phyloP scores from a whole-genome alignment of 768 basidiomycete species.

The Termitomyces sp. region DNA sequence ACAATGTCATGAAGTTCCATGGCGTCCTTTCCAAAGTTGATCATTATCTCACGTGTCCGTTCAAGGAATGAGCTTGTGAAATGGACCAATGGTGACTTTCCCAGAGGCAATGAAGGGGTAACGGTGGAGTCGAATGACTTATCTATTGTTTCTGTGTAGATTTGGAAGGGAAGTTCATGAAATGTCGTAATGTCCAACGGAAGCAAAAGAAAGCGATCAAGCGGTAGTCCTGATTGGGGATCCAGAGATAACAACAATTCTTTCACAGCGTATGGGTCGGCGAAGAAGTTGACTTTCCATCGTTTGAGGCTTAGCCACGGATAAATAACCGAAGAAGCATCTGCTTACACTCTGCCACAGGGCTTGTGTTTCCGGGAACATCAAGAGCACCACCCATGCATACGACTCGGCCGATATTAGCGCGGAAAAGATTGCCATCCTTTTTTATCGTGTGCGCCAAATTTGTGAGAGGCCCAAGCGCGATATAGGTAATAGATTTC shows the following conservation, averaged over 20 bases:
- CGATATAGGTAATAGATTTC: slow-evolving; percentile 65
- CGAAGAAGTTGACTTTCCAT: slow-evolving; percentile 73
- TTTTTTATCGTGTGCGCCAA: slow-evolving; percentile 62
- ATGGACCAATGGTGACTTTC: slow-evolving; percentile 62
- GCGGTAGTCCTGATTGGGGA: slow-evolving; percentile 45
- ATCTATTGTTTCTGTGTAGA: slow-evolving; percentile 59
- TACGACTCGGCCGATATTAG: slow-evolving; percentile 69
- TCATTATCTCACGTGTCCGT: slow-evolving; percentile 71
- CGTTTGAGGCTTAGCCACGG: not conserved
- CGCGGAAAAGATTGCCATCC: slow-evolving; percentile 48
- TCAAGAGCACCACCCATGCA: slow-evolving; percentile 95
- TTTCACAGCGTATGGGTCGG: slow-evolving; percentile 82
- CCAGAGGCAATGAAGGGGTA: slow-evolving; percentile 40
- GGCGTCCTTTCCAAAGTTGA: slow-evolving; percentile 75
- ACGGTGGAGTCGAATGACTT: slow-evolving; percentile 48
- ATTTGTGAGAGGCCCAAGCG: slow-evolving; percentile 77
- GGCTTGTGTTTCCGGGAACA: slow-evolving; percentile 83
- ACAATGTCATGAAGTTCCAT: slow-evolving; percentile 91
- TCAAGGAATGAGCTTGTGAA: slow-evolving; percentile 82
- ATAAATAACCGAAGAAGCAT: not conserved
- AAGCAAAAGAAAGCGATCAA: slow-evolving; percentile 64
- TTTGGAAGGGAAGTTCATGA: slow-evolving; percentile 73
- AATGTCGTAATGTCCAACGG: slow-evolving; percentile 82
- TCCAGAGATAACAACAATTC: slow-evolving; percentile 50
- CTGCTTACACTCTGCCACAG: slow-evolving; percentile 77